These are phyloP conservation scores for Ustulina deusta DNA, from an alignment of 2,329 filamentous ascomycete genomes.

Conservation along the genomic window DNA sequence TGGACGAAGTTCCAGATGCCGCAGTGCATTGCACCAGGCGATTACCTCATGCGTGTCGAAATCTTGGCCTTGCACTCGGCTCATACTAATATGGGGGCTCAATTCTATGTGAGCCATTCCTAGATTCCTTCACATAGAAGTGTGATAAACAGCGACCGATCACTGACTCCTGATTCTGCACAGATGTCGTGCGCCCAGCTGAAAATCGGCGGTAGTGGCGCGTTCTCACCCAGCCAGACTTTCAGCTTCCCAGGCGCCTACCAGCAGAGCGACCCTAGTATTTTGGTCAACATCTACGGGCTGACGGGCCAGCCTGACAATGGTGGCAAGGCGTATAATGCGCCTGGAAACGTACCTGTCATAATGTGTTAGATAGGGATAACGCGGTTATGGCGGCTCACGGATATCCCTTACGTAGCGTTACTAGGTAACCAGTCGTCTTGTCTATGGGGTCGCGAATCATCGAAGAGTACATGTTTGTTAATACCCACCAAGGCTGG, in stretches of 20 bases:
- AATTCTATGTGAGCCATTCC: constrained; percentile 54
- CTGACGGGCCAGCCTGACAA: constrained; percentile 57
- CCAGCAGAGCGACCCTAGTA: constrained; percentile 57
- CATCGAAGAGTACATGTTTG: neutral
- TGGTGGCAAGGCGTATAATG: constrained; percentile 55
- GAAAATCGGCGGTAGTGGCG: constrained; percentile 55
- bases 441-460: neutral
- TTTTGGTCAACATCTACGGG: constrained; percentile 62
- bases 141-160: constrained; percentile 7
- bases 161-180: constrained; percentile 23
- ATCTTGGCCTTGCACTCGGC: constrained; percentile 66
- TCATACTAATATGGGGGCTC: constrained; percentile 52
- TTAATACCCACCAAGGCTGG: neutral
- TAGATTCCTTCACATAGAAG: neutral
- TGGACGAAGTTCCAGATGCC: constrained; percentile 64
- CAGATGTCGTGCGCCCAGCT: constrained; percentile 57
- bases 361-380: constrained; percentile 43
- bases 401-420: neutral
- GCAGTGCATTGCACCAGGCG: constrained; percentile 62
- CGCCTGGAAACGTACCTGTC: constrained; percentile 53
- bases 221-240: constrained; percentile 52
- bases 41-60: constrained; percentile 68
- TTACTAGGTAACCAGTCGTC: neutral
- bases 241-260: constrained; percentile 62
- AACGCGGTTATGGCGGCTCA: constrained; percentile 6